Base-by-base conservation (phyloP, 1,284 basidiomycete genomes). In the Naganishia albida region DNA sequence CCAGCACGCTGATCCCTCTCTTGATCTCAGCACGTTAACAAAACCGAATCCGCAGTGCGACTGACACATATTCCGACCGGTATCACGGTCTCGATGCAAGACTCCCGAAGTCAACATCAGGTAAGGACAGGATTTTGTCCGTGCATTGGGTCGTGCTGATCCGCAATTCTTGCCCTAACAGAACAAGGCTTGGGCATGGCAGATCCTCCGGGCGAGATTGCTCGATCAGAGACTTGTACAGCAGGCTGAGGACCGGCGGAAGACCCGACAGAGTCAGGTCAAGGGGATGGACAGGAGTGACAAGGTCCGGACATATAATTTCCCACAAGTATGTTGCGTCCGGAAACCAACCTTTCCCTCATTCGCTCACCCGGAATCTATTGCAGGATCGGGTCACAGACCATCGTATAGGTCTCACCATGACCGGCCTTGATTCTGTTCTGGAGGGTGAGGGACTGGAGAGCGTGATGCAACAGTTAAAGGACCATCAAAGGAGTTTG, bases 31-130 rank as follows among this genome's bases (percentile, higher is more conserved):
- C 95, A 99, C 80, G 96, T 99, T 73, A 99, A 99, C 81, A 93
- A 91, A 83, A 99, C 95, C 0, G 96, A 99, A 78, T 97, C 93
- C 0, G 96, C 96, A 1, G 91, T 99, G n/a, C 88, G 96, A 1
- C 79, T 99, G 40, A 96, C 93, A 0, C 96, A 99, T 72, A 80
- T 91, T 15, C 95, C 96, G 0, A 91, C 93, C 0, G 93, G 94
- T 0, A 90, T 98, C 64, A 89, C 88, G 0, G 96, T 99, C 10
- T 94, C 93, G 3, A 98, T 98, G 92, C 96, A 99, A 80, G 95
- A 99, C 72, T 93, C 94, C 69, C 86, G 96, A 10, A 93, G 89
- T 73, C 95, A 99, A 75, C 95, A 99, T 75, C 89, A 91, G 81
- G 91, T 91, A 67, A 13, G 81, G 70, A 25, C 23, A 46, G 4